Conservation (phyloP, 345 rosid genomes). For the Populus ilicifolia region DNA sequence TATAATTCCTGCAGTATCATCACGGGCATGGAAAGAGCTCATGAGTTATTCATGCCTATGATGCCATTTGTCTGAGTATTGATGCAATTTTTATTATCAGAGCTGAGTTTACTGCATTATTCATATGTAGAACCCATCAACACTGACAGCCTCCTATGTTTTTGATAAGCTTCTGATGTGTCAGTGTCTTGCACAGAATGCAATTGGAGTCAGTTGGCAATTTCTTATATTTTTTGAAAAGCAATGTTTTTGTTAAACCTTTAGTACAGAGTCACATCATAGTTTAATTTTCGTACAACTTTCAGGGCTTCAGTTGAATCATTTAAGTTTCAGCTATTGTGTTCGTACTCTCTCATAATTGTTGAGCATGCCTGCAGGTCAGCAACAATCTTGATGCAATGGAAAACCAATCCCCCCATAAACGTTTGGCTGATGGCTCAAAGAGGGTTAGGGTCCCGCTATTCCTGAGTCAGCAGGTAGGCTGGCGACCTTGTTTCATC, state of each 20-base stretch:
- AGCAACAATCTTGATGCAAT: constrained; percentile 27
- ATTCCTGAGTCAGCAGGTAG: constrained; percentile 48
- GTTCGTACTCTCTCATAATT: not conserved
- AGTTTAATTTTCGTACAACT: not conserved
- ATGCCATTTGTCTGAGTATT: not conserved
- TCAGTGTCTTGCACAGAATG: not conserved
- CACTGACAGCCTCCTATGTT: not conserved
- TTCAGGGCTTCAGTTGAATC: not conserved
- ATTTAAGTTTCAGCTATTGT: not conserved
- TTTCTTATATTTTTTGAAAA: not conserved
- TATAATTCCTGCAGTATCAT: not conserved
- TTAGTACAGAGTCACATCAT: not conserved
- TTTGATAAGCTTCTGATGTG: not conserved
- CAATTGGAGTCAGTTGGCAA: not conserved
- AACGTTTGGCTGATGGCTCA: constrained; percentile 83
- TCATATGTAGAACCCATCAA: not conserved
- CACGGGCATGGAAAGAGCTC: not conserved
- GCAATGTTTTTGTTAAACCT: not conserved
- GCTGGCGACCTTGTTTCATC: not conserved
- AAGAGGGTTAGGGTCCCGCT: constrained; percentile 73
- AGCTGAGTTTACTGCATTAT: not conserved
- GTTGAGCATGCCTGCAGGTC: constrained; percentile 41
- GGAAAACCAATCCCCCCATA: constrained; percentile 56
- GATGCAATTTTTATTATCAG: not conserved
- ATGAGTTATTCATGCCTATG: not conserved